A percentile compares a stretch with the other conserved stretches of the same genome.
Evolutionary conservation across 2,329 filamentous ascomycete species (phyloP).

Genomic region (Hypoxylon sp.): DNA sequence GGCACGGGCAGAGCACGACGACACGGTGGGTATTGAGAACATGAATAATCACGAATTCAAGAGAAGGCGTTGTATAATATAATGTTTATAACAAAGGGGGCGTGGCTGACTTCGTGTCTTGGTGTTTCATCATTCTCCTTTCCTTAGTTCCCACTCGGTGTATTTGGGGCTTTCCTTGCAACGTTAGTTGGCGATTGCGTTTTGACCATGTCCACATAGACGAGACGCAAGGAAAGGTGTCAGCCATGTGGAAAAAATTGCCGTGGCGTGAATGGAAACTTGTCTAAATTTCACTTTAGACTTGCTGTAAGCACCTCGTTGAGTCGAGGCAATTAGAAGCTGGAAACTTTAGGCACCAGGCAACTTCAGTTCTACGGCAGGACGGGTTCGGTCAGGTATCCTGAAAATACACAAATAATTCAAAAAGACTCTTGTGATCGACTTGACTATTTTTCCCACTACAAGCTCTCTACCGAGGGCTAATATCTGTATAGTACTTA

Average conservation of each 20-base stretch:
- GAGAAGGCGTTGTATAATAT: conserved; percentile 39
- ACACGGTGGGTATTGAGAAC: conserved; percentile 53
- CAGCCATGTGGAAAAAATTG: conserved; percentile 22
- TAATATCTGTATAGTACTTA: not conserved
- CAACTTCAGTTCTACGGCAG: conserved; percentile 18
- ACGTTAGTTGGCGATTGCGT: not conserved
- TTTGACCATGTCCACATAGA: conserved; percentile 24
- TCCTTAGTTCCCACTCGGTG: conserved; percentile 8
- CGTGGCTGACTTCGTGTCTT: conserved; percentile 4
- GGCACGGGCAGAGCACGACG: conserved; percentile 70
- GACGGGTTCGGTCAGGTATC: conserved; percentile 13
- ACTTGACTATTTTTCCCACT: not conserved
- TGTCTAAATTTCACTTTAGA: conserved; percentile 29
- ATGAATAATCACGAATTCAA: conserved; percentile 33
- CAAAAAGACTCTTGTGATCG: conserved; percentile 1
- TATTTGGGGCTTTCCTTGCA: conserved; percentile 3
- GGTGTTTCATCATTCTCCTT: conserved; percentile 11
- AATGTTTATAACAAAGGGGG: conserved; percentile 31
- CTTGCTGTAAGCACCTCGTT: not conserved
- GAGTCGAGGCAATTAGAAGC: conserved; percentile 12
- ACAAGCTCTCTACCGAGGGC: not conserved
- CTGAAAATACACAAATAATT: conserved; percentile 31
- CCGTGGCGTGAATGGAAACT: conserved; percentile 10
- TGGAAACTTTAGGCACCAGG: conserved; percentile 10
- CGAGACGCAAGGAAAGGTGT: conserved; percentile 8